Conservation (phyloP, 2,329 filamentous ascomycete species). For the Ophiocordyceps camponoti-leonardi region DNA sequence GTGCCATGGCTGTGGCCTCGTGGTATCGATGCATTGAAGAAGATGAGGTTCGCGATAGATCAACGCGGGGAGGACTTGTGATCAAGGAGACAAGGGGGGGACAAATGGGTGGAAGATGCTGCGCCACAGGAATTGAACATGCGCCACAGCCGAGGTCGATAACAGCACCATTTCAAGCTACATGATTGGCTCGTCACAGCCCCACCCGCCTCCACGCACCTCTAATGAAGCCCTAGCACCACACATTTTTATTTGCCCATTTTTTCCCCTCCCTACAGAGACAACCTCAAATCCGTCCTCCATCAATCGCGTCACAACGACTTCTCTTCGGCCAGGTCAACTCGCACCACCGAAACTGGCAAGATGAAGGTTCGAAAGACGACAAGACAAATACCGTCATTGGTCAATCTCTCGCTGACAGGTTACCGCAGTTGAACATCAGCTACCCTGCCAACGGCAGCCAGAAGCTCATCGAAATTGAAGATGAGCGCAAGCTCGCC, state of each 20-base stretch:
- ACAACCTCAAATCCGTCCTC: conserved; percentile 9
- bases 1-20: conserved; percentile 13
- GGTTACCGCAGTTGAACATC: conserved; percentile 41
- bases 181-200: conserved; percentile 14
- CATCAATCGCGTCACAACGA: conserved; percentile 10
- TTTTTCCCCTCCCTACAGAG: conserved; percentile 6
- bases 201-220: conserved; percentile 5
- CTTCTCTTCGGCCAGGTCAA: conserved; percentile 23
- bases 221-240: conserved; percentile 19
- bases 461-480: conserved; percentile 97
- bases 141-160: background rate
- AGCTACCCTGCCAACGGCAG: conserved; percentile 97
- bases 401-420: conserved; percentile 13
- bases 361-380: conserved; percentile 25
- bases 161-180: background rate
- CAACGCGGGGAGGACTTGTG: no score
- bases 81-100: no score
- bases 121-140: background rate
- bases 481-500: conserved; percentile 98
- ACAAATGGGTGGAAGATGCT: no score
- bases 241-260: conserved; percentile 21
- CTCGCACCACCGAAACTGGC: conserved; percentile 24
- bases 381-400: background rate
- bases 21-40: background rate
- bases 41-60: background rate